Percentiles rank a stretch among this genome's conserved stretches.
Evolutionary conservation across 164 flowering plant genomes (phyloP).

Genomic region (Malania oleifera): DNA sequence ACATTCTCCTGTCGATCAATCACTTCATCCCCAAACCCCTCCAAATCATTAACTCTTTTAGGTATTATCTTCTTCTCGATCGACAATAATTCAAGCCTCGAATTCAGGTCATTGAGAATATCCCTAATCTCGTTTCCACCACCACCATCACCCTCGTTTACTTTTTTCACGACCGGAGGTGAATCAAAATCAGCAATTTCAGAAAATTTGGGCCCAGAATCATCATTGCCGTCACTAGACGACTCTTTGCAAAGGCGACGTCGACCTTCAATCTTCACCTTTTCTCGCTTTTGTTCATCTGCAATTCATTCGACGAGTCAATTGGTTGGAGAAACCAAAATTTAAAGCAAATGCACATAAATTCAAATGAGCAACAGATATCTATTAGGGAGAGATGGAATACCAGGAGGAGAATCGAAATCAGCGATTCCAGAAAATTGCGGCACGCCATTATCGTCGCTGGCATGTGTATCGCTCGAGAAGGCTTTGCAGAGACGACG

Average conservation of each 20-base stretch:
- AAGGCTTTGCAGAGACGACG: slow-evolving; percentile 7
- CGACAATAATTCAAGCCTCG: slow-evolving; percentile 59
- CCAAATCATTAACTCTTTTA: slow-evolving; percentile 9
- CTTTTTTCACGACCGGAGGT: slow-evolving; percentile 19
- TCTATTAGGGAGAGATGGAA: background rate
- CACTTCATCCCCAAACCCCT: slow-evolving; percentile 9
- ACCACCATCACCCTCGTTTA: slow-evolving; percentile 1
- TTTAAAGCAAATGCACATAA: background rate
- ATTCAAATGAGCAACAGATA: background rate
- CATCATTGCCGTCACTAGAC: slow-evolving; percentile 7
- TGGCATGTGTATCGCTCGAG: background rate
- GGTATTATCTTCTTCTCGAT: slow-evolving; percentile 49
- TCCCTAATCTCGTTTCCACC: slow-evolving; percentile 56
- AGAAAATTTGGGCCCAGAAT: slow-evolving; percentile 9
- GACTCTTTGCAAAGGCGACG: slow-evolving; percentile 52
- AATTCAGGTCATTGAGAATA: slow-evolving; percentile 61
- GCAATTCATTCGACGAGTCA: background rate
- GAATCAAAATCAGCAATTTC: slow-evolving; percentile 32
- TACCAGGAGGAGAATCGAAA: slow-evolving; percentile 22
- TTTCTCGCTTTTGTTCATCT: slow-evolving; percentile 25
- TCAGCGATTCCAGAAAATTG: slow-evolving; percentile 18
- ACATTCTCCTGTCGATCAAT: slow-evolving; percentile 11
- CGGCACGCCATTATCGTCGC: slow-evolving; percentile 14
- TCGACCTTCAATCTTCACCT: slow-evolving; percentile 40
- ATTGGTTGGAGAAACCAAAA: background rate